A percentile compares a stretch with the other conserved stretches of the same genome.
Conservation (phyloP, 1,284 basidiomycete genomes). For the Blastosporella zonata region DNA sequence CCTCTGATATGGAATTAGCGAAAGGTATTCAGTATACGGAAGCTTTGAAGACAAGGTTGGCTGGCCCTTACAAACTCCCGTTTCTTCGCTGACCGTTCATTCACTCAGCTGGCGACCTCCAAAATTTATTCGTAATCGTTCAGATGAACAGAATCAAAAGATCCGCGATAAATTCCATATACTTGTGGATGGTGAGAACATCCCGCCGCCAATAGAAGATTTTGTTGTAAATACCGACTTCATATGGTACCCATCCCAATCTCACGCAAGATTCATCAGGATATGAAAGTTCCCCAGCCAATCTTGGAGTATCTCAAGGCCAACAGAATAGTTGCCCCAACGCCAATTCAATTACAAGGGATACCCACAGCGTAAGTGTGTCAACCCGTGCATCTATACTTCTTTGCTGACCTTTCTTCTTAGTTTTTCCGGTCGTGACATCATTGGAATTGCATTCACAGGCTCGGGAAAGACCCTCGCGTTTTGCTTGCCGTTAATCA, state of each 20-base stretch:
- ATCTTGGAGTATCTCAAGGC: conserved; percentile 81
- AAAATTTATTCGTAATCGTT: conserved; percentile 71
- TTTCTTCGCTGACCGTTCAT: conserved; percentile 1
- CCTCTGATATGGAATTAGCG: conserved; percentile 89
- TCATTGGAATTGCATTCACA: conserved; percentile 95
- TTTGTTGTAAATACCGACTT: conserved; percentile 60
- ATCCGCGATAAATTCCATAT: conserved; percentile 92
- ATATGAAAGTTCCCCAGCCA: conserved; percentile 95
- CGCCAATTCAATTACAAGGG: conserved; percentile 97
- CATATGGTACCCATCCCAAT: not conserved
- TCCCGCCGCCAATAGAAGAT: conserved; percentile 93
- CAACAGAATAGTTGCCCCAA: conserved; percentile 85
- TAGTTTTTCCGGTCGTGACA: conserved; percentile 87
- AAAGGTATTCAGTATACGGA: conserved; percentile 92
- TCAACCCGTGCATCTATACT: not conserved
- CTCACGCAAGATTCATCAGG: conserved; percentile 41
- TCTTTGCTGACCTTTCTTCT: conserved; percentile 15
- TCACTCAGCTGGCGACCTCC: conserved; percentile 82
- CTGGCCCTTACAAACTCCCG: conserved; percentile 3
- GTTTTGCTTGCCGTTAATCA: conserved; percentile 92
- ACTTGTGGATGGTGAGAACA: conserved; percentile 84
- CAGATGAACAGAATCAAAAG: conserved; percentile 67
- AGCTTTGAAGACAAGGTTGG: conserved; percentile 78
- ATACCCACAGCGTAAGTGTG: conserved; percentile 84
- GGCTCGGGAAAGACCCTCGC: conserved; percentile 91